Percentiles rank a stretch among this genome's conserved stretches.
phyloP scores from a whole-genome alignment of 108 stramenopile species.

The Conticribra weissflogii region DNA sequence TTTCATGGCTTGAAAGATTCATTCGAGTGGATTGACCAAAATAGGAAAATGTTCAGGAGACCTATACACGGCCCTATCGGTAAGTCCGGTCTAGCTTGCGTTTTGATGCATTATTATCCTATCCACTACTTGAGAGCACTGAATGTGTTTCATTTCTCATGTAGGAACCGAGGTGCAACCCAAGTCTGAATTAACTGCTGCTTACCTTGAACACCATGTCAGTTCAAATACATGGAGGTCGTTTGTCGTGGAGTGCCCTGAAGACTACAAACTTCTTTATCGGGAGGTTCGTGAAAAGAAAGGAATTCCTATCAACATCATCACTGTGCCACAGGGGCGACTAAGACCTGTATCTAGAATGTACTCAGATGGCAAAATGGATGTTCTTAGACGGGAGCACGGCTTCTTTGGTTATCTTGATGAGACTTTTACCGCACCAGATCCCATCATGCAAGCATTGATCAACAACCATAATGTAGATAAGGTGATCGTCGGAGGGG shows the following conservation, averaged over 20 bases:
- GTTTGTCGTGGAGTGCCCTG: constrained; percentile 76
- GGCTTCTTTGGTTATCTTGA: constrained; percentile 84
- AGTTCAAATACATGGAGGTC: constrained; percentile 55
- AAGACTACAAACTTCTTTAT: constrained; percentile 82
- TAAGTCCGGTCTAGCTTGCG: constrained; percentile 9
- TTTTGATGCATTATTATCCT: background rate
- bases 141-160: background rate
- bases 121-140: background rate
- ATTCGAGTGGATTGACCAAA: constrained; percentile 61
- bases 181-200: constrained; percentile 53
- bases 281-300: constrained; percentile 59
- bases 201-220: constrained; percentile 78
- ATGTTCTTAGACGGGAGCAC: constrained; percentile 61
- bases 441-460: constrained; percentile 74
- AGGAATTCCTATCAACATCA: constrained; percentile 67
- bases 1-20: constrained; percentile 47
- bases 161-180: constrained; percentile 66
- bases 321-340: constrained; percentile 34
- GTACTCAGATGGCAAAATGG: constrained; percentile 70
- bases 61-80: constrained; percentile 80
- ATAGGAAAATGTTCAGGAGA: constrained; percentile 72
- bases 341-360: constrained; percentile 30
- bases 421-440: constrained; percentile 72
- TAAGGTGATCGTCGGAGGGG: constrained; percentile 76
- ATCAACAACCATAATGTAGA: constrained; percentile 60